A percentile compares a stretch with the other conserved stretches of the same genome.
Conservation (phyloP, 164 flowering plant species). For the Liriodendron chinense region DNA sequence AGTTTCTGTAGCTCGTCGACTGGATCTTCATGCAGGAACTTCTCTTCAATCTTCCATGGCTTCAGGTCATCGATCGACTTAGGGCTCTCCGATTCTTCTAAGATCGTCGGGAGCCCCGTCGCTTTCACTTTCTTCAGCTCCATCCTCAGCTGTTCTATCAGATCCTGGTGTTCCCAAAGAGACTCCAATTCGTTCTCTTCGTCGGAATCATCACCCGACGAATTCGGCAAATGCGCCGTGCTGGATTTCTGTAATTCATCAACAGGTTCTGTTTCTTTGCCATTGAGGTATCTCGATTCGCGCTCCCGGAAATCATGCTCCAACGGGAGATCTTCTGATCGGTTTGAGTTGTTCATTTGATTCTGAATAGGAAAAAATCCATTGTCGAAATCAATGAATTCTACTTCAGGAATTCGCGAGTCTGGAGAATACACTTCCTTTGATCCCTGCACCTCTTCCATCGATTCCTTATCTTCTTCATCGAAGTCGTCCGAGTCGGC, state of each 20-base stretch:
- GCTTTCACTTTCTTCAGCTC: slow-evolving; percentile 79
- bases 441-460: not conserved
- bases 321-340: no score
- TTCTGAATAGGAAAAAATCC: not conserved
- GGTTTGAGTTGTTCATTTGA: not conserved
- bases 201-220: slow-evolving; percentile 28
- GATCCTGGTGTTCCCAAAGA: slow-evolving; percentile 89
- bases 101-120: slow-evolving; percentile 88
- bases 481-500: not conserved
- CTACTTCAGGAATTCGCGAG: not conserved
- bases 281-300: not conserved
- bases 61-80: slow-evolving; percentile 61
- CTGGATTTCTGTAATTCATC: not conserved
- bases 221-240: slow-evolving; percentile 16
- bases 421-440: not conserved
- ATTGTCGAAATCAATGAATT: not conserved
- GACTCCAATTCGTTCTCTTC: slow-evolving; percentile 50
- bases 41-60: slow-evolving; percentile 91
- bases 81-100: slow-evolving; percentile 80
- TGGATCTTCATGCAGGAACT: slow-evolving; percentile 48
- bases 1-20: slow-evolving; percentile 71
- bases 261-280: not conserved
- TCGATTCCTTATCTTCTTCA: not conserved
- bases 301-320: slow-evolving; percentile 3
- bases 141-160: slow-evolving; percentile 80